Percentiles rank a stretch among this genome's conserved stretches.
These are phyloP conservation scores for Panicum hallii DNA, from an alignment of 202 grass and related monocot genomes.

Conservation along the genomic window DNA sequence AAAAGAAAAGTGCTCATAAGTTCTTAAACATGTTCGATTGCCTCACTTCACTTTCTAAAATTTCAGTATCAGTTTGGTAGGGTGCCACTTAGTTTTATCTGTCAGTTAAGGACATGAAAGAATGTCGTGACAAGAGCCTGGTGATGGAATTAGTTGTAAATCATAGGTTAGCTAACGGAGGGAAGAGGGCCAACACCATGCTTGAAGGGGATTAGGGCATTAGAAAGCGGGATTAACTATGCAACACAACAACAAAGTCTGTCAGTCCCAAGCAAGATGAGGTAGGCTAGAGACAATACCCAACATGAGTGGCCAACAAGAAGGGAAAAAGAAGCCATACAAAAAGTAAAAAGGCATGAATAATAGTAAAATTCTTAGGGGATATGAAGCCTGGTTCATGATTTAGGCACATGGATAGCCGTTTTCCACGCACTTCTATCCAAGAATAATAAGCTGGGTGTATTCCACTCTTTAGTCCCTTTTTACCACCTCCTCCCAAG, in stretches of 20 bases:
- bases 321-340: not conserved
- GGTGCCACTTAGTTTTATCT: conserved; percentile 15
- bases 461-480: not conserved
- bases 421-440: not conserved
- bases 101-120: not conserved
- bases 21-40: not conserved
- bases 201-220: not conserved
- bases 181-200: not conserved
- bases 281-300: not conserved
- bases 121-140: not conserved
- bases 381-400: not conserved
- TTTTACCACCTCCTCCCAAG: not conserved
- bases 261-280: not conserved
- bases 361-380: not conserved
- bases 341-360: not conserved
- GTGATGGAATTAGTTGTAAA: not conserved
- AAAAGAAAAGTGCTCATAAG: conserved; percentile 4
- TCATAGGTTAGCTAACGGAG: not conserved
- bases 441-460: not conserved
- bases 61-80: not conserved
- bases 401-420: not conserved
- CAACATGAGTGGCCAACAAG: not conserved
- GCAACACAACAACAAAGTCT: too few species aligned
- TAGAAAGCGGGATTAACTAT: not conserved
- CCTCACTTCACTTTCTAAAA: not conserved